phyloP scores from a whole-genome alignment of 2,329 filamentous ascomycete genomes.

The Calonectria pseudoturangicola region DNA sequence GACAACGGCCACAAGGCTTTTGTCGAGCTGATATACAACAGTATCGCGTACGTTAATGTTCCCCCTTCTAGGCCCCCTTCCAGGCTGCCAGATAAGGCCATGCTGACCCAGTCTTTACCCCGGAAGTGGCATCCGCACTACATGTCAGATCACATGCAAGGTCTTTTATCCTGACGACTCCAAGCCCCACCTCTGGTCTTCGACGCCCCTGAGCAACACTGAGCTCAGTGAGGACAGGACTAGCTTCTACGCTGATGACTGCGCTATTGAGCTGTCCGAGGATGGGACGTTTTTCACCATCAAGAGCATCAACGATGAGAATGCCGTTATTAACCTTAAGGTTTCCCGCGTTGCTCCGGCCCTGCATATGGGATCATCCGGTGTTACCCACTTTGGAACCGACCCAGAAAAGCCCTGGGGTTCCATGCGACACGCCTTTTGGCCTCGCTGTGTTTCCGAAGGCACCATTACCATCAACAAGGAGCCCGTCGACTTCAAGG shows the following conservation, averaged over 20 bases:
- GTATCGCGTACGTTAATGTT: constrained; percentile 85
- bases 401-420: constrained; percentile 93
- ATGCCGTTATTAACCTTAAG: constrained; percentile 89
- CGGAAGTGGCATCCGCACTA: constrained; percentile 88
- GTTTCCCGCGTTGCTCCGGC: constrained; percentile 85
- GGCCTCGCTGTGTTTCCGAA: constrained; percentile 89
- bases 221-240: constrained; percentile 90
- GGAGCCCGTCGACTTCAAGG: constrained; percentile 87
- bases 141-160: constrained; percentile 95
- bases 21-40: constrained; percentile 97
- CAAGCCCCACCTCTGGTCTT: constrained; percentile 87
- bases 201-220: constrained; percentile 85
- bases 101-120: constrained; percentile 31
- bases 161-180: constrained; percentile 86
- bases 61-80: background rate
- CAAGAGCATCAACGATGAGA: constrained; percentile 90
- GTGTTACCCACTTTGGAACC: constrained; percentile 89
- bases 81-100: constrained; percentile 34
- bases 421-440: constrained; percentile 92
- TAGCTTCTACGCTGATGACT: constrained; percentile 89
- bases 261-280: constrained; percentile 88
- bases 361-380: constrained; percentile 89
- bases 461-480: constrained; percentile 90
- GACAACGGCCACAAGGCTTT: constrained; percentile 86
- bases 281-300: constrained; percentile 89